A percentile compares a stretch with the other conserved stretches of the same genome.
These are phyloP conservation scores for Pseudogymnoascus sp. DNA, from an alignment of 2,329 filamentous ascomycete species.

Conservation along the genomic window DNA sequence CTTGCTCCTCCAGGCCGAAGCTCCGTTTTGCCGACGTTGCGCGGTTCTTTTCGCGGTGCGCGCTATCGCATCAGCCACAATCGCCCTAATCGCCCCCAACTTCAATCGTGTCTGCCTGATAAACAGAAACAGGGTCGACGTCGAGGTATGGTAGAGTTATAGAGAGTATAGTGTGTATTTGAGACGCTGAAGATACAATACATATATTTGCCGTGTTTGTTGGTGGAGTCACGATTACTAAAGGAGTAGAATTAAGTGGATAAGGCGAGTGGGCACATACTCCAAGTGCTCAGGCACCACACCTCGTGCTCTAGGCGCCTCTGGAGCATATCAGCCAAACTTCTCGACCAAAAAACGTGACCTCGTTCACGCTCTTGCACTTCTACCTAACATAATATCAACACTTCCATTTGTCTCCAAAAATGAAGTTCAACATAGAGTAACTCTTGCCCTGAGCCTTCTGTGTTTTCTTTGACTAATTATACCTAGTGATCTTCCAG, in stretches of 20 bases:
- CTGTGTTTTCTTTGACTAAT: constrained; percentile 15
- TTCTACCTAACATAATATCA: not conserved
- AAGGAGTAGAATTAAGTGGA: not conserved
- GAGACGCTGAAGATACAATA: not conserved
- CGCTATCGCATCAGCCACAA: constrained; percentile 2
- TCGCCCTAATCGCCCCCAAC: constrained; percentile 4
- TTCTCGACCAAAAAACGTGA: constrained; percentile 4
- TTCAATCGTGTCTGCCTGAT: not conserved
- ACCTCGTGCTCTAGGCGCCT: constrained; percentile 1
- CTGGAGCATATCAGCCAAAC: not conserved
- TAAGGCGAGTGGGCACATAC: not conserved
- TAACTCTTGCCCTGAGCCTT: constrained; percentile 30
- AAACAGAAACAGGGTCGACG: not conserved
- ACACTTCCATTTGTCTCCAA: constrained; percentile 25
- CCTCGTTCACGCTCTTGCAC: not conserved
- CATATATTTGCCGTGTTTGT: not conserved
- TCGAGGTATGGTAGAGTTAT: not conserved
- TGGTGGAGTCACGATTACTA: not conserved
- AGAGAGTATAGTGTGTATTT: not conserved
- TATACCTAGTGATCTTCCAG: constrained; percentile 51
- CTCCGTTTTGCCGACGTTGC: constrained; percentile 7
- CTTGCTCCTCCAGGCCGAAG: not conserved
- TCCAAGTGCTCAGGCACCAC: constrained; percentile 1
- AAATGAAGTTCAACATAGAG: constrained; percentile 76
- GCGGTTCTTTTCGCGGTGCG: not conserved